phyloP scores from a whole-genome alignment of 768 basidiomycete genomes.

The Collybia sordida region DNA sequence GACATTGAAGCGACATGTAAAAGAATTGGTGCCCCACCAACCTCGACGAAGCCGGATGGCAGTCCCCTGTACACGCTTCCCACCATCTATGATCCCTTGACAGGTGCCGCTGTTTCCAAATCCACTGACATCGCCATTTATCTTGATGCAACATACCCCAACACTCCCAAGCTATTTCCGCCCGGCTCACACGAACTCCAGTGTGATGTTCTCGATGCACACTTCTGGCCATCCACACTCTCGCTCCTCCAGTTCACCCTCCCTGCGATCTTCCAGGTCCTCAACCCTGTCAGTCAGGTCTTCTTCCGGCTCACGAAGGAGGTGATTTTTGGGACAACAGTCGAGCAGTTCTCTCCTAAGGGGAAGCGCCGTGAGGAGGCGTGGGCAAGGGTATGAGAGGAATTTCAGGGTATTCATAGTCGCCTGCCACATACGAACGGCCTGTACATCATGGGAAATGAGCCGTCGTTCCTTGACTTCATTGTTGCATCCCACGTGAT shows the following conservation, averaged over 20 bases:
- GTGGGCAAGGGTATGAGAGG: constrained; percentile 25
- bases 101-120: constrained; percentile 29
- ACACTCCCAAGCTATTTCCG: constrained; percentile 31
- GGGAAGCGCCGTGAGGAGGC: constrained; percentile 24
- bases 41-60: constrained; percentile 23
- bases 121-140: constrained; percentile 40
- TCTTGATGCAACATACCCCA: constrained; percentile 38
- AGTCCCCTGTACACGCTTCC: constrained; percentile 35
- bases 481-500: constrained; percentile 20
- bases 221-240: neutral
- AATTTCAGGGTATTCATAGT: constrained; percentile 17
- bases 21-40: constrained; percentile 31
- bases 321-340: constrained; percentile 21
- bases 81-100: constrained; percentile 36
- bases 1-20: constrained; percentile 34
- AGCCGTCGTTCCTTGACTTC: constrained; percentile 29
- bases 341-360: constrained; percentile 30
- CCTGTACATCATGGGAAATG: constrained; percentile 23
- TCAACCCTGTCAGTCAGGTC: constrained; percentile 29
- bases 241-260: constrained; percentile 14
- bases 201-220: constrained; percentile 4
- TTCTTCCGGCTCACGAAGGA: constrained; percentile 35
- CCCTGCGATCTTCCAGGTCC: constrained; percentile 14
- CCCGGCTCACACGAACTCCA: constrained; percentile 19
- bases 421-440: constrained; percentile 19